Evolutionary conservation across 2,329 filamentous ascomycete genomes (phyloP).

Genomic region (Pseudocercospora macadamiae): DNA sequence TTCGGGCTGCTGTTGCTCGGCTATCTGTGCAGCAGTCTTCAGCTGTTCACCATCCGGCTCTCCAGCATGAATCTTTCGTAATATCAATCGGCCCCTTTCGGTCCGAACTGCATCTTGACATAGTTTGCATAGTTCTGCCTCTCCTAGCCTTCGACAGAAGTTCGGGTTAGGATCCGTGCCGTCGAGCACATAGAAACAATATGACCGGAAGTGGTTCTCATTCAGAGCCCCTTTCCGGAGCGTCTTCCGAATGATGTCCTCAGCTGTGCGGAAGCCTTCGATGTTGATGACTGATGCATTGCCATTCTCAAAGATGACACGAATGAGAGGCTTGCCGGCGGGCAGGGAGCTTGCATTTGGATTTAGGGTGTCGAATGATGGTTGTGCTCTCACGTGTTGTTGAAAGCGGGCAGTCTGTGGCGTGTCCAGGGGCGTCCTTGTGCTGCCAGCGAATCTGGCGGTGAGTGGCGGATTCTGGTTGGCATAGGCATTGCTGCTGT

Average conservation of each 20-base stretch:
- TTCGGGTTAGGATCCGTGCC: constrained; percentile 81
- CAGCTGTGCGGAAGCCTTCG: constrained; percentile 84
- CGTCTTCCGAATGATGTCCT: constrained; percentile 89
- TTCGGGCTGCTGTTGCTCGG: constrained; percentile 69
- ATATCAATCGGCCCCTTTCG: constrained; percentile 86
- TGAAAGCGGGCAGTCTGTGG: constrained; percentile 65
- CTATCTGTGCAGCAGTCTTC: constrained; percentile 83
- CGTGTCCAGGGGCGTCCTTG: constrained; percentile 62
- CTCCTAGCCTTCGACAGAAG: constrained; percentile 79
- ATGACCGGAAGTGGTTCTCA: constrained; percentile 89
- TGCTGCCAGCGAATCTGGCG: constrained; percentile 40
- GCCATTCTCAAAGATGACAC: constrained; percentile 89
- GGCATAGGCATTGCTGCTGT: constrained; percentile 57
- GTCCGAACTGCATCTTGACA: constrained; percentile 83
- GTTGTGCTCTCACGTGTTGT: constrained; percentile 75
- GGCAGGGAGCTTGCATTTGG: constrained; percentile 69
- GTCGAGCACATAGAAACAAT: constrained; percentile 93
- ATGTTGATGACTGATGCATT: constrained; percentile 94
- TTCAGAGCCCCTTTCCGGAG: constrained; percentile 84
- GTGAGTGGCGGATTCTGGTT: constrained; percentile 42
- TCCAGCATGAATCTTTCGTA: constrained; percentile 88
- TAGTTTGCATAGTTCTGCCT: constrained; percentile 86
- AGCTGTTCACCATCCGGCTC: constrained; percentile 87
- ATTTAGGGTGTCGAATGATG: constrained; percentile 81
- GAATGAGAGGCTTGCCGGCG: constrained; percentile 82